phyloP scores from a whole-genome alignment of 768 basidiomycete genomes.

The Russula foetens region DNA sequence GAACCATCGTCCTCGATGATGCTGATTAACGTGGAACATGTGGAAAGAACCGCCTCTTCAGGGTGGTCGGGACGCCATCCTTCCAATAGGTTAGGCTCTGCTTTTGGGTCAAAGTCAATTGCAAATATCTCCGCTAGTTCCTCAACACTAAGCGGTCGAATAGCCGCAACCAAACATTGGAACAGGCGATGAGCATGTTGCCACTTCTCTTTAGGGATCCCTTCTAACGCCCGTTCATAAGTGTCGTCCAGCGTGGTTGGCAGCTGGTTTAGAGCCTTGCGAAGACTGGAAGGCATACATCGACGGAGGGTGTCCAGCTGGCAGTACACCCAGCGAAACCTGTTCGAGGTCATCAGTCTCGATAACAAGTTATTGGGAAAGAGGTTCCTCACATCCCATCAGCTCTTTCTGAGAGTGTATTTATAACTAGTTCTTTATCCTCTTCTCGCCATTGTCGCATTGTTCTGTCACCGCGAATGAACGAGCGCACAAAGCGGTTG shows the following conservation, averaged over 20 bases:
- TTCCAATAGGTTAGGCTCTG: background rate
- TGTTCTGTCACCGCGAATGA: background rate
- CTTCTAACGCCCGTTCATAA: background rate
- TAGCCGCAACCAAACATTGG: background rate
- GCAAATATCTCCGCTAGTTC: conserved; percentile 3
- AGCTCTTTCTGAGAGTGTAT: background rate
- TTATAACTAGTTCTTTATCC: background rate
- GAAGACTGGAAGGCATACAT: background rate
- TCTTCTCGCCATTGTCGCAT: background rate
- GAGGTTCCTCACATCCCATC: background rate
- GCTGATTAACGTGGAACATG: background rate
- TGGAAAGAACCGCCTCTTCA: background rate
- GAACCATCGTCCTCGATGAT: background rate
- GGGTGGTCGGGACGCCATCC: background rate
- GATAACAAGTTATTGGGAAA: too few relatives aligned
- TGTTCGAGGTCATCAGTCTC: background rate
- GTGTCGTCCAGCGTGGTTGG: background rate
- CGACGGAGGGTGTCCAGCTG: background rate
- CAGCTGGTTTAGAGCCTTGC: background rate
- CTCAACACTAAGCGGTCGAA: background rate
- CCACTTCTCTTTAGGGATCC: background rate
- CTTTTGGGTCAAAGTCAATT: background rate
- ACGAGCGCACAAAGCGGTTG: background rate
- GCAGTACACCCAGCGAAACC: background rate
- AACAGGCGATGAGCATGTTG: background rate